Evolutionary conservation across 1,284 basidiomycete species (phyloP).

Genomic region (Tremellales sp.): DNA sequence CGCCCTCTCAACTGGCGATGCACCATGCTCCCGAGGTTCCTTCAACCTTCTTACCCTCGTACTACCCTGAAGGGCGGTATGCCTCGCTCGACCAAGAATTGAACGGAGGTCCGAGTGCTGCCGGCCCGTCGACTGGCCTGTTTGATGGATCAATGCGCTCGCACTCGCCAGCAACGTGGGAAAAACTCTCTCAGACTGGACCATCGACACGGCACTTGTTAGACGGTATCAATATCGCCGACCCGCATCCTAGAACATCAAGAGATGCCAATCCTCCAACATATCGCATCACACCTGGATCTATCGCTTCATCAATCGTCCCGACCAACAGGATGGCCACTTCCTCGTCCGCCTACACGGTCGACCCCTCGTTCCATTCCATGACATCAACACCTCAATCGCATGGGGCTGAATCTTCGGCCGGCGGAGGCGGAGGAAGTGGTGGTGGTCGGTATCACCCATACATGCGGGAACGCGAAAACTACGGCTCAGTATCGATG

Average conservation of each 20-base stretch:
- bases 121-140: not conserved
- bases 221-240: constrained; percentile 5
- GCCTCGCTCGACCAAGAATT: not conserved
- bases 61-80: constrained; percentile 16
- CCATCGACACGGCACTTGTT: constrained; percentile 6
- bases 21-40: constrained; percentile 9
- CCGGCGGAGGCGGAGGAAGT: not conserved
- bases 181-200: constrained; percentile 3
- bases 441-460: constrained; percentile 3
- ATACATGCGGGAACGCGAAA: not conserved
- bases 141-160: not conserved
- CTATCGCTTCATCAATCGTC: not conserved
- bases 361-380: no score
- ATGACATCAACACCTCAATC: not conserved
- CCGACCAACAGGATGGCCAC: no score
- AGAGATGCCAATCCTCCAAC: not conserved
- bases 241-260: not conserved
- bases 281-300: not conserved
- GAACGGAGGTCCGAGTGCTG: not conserved
- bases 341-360: no score
- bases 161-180: constrained; percentile 4
- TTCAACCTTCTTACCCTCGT: constrained; percentile 18
- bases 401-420: not conserved
- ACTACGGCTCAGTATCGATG: not conserved
- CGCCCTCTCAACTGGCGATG: not conserved